phyloP scores from a whole-genome alignment of 805 yeast species.

The Candida loeiensis region DNA sequence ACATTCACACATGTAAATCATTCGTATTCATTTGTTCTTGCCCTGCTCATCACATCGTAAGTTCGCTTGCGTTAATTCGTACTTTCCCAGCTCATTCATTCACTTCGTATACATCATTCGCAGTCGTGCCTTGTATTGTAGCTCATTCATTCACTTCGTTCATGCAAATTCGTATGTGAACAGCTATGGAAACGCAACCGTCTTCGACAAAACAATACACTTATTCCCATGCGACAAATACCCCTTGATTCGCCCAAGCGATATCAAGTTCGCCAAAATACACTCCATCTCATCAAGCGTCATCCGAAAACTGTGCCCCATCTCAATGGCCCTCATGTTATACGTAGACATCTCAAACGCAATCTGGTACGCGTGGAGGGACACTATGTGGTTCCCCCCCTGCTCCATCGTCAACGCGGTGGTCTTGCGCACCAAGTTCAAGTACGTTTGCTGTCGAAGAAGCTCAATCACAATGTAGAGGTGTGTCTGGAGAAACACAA shows the following conservation, averaged over 20 bases:
- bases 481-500: conserved; percentile 51
- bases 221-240: conserved; percentile 74
- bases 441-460: conserved; percentile 47
- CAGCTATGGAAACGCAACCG: conserved; percentile 60
- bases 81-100: no score
- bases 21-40: no score
- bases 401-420: conserved; percentile 18
- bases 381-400: conserved; percentile 33
- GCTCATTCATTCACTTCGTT: neutral
- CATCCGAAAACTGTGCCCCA: conserved; percentile 3
- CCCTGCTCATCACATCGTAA: no score
- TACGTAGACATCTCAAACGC: conserved; percentile 37
- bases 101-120: no score
- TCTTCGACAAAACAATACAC: conserved; percentile 72
- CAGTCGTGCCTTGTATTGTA: no score
- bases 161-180: neutral
- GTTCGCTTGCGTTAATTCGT: no score
- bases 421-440: conserved; percentile 47
- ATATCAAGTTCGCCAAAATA: conserved; percentile 61
- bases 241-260: conserved; percentile 63
- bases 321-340: conserved; percentile 3
- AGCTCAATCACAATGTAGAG: conserved; percentile 58
- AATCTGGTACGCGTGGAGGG: conserved; percentile 40
- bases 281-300: conserved; percentile 62
- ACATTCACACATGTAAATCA: no score